phyloP scores from a whole-genome alignment of 768 basidiomycete genomes.

The Serendipita sp. region DNA sequence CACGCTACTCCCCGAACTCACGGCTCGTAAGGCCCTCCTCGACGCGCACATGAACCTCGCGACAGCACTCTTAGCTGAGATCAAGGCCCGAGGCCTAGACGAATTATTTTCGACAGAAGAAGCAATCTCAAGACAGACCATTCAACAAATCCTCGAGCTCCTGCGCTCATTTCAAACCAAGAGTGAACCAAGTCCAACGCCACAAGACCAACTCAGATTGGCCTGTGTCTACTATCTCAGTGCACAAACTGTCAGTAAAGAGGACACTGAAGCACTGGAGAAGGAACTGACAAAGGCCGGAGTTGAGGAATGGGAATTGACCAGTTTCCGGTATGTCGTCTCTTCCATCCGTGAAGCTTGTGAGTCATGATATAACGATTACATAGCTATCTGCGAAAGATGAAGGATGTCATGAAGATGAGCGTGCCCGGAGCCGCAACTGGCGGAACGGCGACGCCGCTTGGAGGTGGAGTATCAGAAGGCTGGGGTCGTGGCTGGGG shows the following conservation, averaged over 20 bases:
- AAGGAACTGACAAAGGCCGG: constrained; percentile 70
- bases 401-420: constrained; percentile 75
- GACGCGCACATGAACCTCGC: constrained; percentile 99
- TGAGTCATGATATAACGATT: neutral
- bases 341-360: neutral
- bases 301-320: constrained; percentile 35
- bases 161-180: constrained; percentile 55
- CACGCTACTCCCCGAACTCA: constrained; percentile 89
- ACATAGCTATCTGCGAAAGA: constrained; percentile 7
- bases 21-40: constrained; percentile 87
- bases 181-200: constrained; percentile 38
- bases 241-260: constrained; percentile 68
- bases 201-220: constrained; percentile 80
- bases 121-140: constrained; percentile 48
- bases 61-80: constrained; percentile 82
- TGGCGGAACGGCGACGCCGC: constrained; percentile 48
- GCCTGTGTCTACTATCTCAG: constrained; percentile 93
- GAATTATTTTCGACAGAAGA: constrained; percentile 97
- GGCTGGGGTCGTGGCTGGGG: constrained; percentile 83
- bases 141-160: constrained; percentile 67
- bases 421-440: constrained; percentile 49
- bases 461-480: constrained; percentile 38
- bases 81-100: constrained; percentile 87
- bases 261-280: constrained; percentile 78
- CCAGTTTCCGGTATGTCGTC: neutral